These are phyloP conservation scores for Colletotrichum kahawae DNA, from an alignment of 2,329 filamentous ascomycete species.

Conservation along the genomic window DNA sequence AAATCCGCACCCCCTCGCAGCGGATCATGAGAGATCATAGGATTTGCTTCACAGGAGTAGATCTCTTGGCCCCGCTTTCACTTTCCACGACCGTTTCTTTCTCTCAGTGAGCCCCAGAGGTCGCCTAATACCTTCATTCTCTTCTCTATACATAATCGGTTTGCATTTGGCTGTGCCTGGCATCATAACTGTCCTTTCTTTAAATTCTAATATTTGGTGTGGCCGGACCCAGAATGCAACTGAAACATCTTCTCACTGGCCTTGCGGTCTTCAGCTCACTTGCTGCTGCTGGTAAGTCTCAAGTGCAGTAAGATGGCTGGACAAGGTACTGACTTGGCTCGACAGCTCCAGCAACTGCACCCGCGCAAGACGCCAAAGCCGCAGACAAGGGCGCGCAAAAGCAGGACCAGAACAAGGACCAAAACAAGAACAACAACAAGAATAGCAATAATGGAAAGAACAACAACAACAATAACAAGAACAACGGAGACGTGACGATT, in stretches of 20 bases:
- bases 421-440: not conserved
- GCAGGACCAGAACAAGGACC: not conserved
- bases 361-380: constrained; percentile 1
- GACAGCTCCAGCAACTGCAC: constrained; percentile 12
- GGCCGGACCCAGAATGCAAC: constrained; percentile 26
- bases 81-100: not conserved
- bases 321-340: not conserved
- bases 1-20: not conserved
- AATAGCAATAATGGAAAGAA: not conserved
- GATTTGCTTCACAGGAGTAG: not conserved
- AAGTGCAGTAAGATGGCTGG: no score
- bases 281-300: constrained; percentile 30
- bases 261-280: constrained; percentile 32
- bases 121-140: not conserved
- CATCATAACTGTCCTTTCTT: not conserved
- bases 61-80: not conserved
- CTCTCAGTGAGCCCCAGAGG: not conserved
- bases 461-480: not conserved
- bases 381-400: not conserved
- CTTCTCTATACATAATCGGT: not conserved
- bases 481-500: constrained; percentile 26
- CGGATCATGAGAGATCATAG: not conserved
- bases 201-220: not conserved
- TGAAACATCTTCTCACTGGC: constrained; percentile 29
- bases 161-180: constrained; percentile 8